A percentile compares a stretch with the other conserved stretches of the same genome.
These are phyloP conservation scores for Schizonepeta tenuifolia DNA, from an alignment of 257 asterid genomes.

Conservation along the genomic window DNA sequence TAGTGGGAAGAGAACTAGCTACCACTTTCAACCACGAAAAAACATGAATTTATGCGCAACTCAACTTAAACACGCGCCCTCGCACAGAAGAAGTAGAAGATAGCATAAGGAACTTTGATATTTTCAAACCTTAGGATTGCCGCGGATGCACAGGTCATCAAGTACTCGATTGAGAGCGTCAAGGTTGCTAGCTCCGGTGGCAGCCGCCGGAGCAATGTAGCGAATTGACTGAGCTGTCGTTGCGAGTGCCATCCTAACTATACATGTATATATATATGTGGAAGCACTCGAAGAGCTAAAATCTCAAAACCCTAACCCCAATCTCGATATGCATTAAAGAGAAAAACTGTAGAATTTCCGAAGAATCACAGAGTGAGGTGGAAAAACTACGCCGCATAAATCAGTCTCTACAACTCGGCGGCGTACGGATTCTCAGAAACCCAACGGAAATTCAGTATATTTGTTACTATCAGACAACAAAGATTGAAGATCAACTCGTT, in stretches of 20 bases:
- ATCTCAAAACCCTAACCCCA: slow-evolving; percentile 54
- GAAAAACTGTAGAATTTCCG: not conserved
- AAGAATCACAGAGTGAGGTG: not conserved
- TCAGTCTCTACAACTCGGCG: slow-evolving; percentile 5
- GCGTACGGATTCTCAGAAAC: slow-evolving; percentile 16
- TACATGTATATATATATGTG: not conserved
- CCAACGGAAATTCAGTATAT: not conserved
- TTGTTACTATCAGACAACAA: not conserved
- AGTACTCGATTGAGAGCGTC: slow-evolving; percentile 75
- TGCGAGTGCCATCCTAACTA: slow-evolving; percentile 55
- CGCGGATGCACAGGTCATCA: slow-evolving; percentile 71
- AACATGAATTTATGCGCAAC: not conserved
- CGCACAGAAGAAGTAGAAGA: not conserved
- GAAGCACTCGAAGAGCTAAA: slow-evolving; percentile 15
- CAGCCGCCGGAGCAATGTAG: slow-evolving; percentile 56
- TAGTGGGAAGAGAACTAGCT: not conserved
- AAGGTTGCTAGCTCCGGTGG: slow-evolving; percentile 64
- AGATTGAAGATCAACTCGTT: slow-evolving; percentile 11
- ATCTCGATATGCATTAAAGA: not conserved
- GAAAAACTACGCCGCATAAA: slow-evolving; percentile 8
- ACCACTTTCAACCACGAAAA: slow-evolving; percentile 21
- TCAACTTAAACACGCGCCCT: not conserved
- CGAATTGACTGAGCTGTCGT: slow-evolving; percentile 65
- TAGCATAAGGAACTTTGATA: not conserved
- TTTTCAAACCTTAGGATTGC: slow-evolving; percentile 63